A percentile compares a stretch with the other conserved stretches of the same genome.
These are phyloP conservation scores for Chaetomiaceae sp. DNA, from an alignment of 2,329 filamentous ascomycete species.

Conservation along the genomic window DNA sequence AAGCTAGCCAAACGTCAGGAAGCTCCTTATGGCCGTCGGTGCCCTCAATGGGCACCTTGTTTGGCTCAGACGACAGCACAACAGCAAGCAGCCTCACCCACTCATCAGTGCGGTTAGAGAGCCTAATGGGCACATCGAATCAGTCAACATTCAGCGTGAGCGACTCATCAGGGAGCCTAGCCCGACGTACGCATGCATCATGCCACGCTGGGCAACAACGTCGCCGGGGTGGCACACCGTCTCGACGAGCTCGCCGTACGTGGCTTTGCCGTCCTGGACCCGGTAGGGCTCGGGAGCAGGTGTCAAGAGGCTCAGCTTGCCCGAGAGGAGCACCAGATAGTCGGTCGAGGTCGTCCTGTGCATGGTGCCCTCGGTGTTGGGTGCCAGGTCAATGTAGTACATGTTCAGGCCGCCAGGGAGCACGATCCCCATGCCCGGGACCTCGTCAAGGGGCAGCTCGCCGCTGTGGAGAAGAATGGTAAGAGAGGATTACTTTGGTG, in stretches of 20 bases:
- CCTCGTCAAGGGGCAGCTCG: slow-evolving; percentile 1
- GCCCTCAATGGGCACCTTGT: slow-evolving; percentile 2
- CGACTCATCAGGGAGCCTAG: not conserved
- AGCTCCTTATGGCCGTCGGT: not conserved
- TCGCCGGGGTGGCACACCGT: slow-evolving; percentile 1
- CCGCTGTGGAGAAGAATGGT: not conserved
- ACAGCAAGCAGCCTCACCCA: slow-evolving; percentile 6
- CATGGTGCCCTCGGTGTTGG: slow-evolving; percentile 7
- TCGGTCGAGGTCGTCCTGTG: slow-evolving; percentile 7
- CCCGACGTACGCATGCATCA: slow-evolving; percentile 3
- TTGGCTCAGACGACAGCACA: slow-evolving; percentile 1
- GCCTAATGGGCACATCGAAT: not conserved
- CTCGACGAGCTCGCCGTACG: slow-evolving; percentile 1
- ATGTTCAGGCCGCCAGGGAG: slow-evolving; percentile 8
- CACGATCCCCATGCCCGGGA: slow-evolving; percentile 9
- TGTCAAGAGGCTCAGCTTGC: slow-evolving; percentile 2
- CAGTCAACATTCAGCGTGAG: not conserved
- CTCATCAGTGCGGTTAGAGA: slow-evolving; percentile 4
- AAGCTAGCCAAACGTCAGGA: slow-evolving; percentile 1
- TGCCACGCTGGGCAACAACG: slow-evolving; percentile 1
- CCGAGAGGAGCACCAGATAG: slow-evolving; percentile 5
- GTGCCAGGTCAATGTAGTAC: slow-evolving; percentile 9
- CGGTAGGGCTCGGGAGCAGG: not conserved
- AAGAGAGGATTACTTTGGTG: no score
- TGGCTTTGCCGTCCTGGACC: not conserved